These are phyloP conservation scores for Schrenkiella parvula DNA, from an alignment of 345 rosid species.

Conservation along the genomic window DNA sequence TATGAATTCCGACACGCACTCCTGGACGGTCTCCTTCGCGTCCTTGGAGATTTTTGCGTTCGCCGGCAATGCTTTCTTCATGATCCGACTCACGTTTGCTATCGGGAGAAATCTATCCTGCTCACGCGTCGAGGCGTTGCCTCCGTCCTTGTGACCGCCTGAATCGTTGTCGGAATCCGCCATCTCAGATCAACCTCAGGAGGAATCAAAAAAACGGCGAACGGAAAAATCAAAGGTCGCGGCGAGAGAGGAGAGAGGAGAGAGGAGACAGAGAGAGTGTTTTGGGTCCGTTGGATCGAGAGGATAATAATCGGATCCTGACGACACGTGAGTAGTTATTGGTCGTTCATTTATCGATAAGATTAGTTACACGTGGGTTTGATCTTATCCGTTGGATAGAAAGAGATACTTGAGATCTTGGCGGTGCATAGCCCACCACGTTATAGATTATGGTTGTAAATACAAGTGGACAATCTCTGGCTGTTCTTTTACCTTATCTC, in stretches of 20 bases:
- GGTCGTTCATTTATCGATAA: constrained; percentile 58
- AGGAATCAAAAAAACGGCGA: neutral
- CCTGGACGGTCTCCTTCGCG: constrained; percentile 76
- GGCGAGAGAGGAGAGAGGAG: constrained; percentile 5
- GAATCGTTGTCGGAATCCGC: constrained; percentile 80
- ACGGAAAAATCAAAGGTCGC: neutral
- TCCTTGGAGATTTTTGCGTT: constrained; percentile 76
- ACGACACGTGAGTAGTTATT: constrained; percentile 45
- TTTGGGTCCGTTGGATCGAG: constrained; percentile 53
- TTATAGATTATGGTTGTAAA: neutral
- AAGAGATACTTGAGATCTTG: constrained; percentile 12
- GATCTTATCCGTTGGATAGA: constrained; percentile 28
- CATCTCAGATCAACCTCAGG: constrained; percentile 28
- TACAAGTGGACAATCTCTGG: neutral
- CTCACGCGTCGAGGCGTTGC: constrained; percentile 48
- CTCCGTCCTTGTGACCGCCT: constrained; percentile 40
- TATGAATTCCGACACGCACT: constrained; percentile 77
- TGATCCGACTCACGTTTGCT: constrained; percentile 71
- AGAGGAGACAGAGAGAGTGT: constrained; percentile 12
- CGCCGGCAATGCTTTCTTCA: constrained; percentile 70
- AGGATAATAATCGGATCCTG: constrained; percentile 43
- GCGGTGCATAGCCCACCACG: constrained; percentile 1
- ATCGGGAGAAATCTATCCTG: constrained; percentile 67
- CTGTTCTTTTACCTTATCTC: neutral
- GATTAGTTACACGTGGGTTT: constrained; percentile 31